Evolutionary conservation across 169 alveolate species (phyloP), one percentile per base, ranked within the genome.

Genomic region (Theileria parva): DNA sequence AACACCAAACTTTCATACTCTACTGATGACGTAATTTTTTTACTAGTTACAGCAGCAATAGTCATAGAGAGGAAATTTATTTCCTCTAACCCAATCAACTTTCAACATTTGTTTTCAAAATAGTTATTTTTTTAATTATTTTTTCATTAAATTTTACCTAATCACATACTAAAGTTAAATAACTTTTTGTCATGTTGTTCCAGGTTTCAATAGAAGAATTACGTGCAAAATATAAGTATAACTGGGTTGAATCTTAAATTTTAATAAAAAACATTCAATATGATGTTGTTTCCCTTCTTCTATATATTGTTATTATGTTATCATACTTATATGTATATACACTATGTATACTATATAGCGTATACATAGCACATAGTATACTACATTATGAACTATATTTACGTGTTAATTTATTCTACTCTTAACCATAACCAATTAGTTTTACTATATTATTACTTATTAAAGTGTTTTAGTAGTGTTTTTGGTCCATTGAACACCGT

Each of bases 161-260:
- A 32, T 32, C 37, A 32, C 5, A 5, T 32, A 32, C 1, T 32
- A 32, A 2, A 32, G 37, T 32, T 1, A 5, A 2, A 32, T 32
- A 32, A 32, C 37, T 32, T 32, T 32, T 1, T 32, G 1, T 32
- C 37, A 32, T 32, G 0, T 27, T 2, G 30, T 2, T 73, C 27
- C 7, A 67, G 80, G 84, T 76, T 48, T 85, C 91, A 21, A 79
- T 85, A 19, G 89, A 80, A 73, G 91, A 85, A 48, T 67, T 21
- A 55, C 73, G 91, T 2, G 89, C 91, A 8, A 81, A 74, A 55
- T 27, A 63, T 19, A 32, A 65, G 8, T 44, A 72, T 74, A 74
- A 74, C 76, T 81, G 89, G 85, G 48, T 67, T 23, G 86, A 74
- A 27, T 39, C 61, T 6, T n/a, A 17, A 15, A 60, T 44, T 44